Evolutionary conservation across 495 filamentous ascomycete genomes (phyloP).

Genomic region (Penicillium nucicola): DNA sequence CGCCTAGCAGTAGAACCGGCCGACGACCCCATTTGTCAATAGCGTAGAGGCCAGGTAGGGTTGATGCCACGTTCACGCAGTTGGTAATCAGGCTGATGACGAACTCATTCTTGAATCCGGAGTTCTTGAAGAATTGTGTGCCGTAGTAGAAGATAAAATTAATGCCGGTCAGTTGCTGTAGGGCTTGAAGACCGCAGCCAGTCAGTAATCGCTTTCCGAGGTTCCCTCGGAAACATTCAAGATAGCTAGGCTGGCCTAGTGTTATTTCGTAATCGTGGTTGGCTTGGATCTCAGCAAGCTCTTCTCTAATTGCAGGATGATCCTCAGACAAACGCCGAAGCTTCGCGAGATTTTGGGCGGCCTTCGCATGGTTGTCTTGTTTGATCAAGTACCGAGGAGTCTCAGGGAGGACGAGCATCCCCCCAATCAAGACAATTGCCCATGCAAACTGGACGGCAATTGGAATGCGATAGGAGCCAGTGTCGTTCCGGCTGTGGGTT

Average conservation of each 20-base stretch:
- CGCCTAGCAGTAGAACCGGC: conserved; percentile 65
- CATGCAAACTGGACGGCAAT: conserved; percentile 79
- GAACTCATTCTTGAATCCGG: conserved; percentile 65
- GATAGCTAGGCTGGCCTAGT: conserved; percentile 63
- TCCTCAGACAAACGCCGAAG: conserved; percentile 65
- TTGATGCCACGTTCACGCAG: conserved; percentile 68
- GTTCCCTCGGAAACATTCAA: conserved; percentile 61
- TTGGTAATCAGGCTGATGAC: conserved; percentile 66
- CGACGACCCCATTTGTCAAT: conserved; percentile 73
- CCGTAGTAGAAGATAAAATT: conserved; percentile 86
- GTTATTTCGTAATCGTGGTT: conserved; percentile 76
- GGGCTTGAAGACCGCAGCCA: conserved; percentile 69
- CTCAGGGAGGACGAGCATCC: conserved; percentile 78
- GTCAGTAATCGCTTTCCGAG: conserved; percentile 70
- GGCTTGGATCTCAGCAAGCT: conserved; percentile 73
- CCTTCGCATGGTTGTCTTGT: conserved; percentile 60
- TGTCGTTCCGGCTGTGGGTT: conserved; percentile 59
- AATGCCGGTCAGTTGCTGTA: too few relatives aligned
- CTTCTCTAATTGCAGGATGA: conserved; percentile 59
- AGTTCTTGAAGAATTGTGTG: conserved; percentile 68
- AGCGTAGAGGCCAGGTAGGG: conserved; percentile 65
- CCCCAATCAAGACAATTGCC: conserved; percentile 69
- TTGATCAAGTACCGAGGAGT: conserved; percentile 82
- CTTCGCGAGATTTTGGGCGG: conserved; percentile 58
- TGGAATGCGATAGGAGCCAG: conserved; percentile 76